Evolutionary conservation across 805 yeast genomes (phyloP).

Genomic region (Starmerella apis): DNA sequence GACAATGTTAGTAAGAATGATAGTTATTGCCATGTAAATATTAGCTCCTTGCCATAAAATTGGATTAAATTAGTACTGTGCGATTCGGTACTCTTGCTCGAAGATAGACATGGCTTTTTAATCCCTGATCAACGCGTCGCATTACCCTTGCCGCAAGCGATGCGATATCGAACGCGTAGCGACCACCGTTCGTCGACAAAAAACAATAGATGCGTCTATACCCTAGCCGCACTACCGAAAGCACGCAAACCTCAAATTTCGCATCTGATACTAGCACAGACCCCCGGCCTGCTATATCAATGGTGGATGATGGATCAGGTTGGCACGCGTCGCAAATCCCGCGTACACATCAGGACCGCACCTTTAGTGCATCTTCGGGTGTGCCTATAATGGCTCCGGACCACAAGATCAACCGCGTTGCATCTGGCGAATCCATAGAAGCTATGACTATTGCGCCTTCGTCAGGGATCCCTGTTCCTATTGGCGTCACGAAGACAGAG

Average conservation of each 20-base stretch:
- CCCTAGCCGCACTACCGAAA: neutral
- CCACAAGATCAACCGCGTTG: neutral
- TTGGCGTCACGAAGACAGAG: neutral
- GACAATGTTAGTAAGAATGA: too few species aligned
- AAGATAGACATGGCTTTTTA: too few species aligned
- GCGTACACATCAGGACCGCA: neutral
- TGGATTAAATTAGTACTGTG: too few species aligned
- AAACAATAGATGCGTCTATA: neutral
- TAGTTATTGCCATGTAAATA: too few species aligned
- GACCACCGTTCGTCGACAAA: neutral
- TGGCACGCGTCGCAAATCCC: neutral
- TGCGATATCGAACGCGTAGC: neutral
- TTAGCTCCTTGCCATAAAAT: too few species aligned
- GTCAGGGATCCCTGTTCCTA: slow-evolving; percentile 4
- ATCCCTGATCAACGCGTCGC: neutral
- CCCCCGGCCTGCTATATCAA: neutral
- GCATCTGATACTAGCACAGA: neutral
- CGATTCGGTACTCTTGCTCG: too few species aligned
- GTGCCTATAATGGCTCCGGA: neutral
- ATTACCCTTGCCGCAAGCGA: slow-evolving; percentile 1
- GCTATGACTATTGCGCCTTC: neutral
- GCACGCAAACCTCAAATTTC: slow-evolving; percentile 2
- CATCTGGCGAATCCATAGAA: neutral
- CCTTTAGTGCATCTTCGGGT: slow-evolving; percentile 3
- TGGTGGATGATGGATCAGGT: neutral